phyloP scores from a whole-genome alignment of 805 yeast genomes.

The Kazachstania psychrophila region DNA sequence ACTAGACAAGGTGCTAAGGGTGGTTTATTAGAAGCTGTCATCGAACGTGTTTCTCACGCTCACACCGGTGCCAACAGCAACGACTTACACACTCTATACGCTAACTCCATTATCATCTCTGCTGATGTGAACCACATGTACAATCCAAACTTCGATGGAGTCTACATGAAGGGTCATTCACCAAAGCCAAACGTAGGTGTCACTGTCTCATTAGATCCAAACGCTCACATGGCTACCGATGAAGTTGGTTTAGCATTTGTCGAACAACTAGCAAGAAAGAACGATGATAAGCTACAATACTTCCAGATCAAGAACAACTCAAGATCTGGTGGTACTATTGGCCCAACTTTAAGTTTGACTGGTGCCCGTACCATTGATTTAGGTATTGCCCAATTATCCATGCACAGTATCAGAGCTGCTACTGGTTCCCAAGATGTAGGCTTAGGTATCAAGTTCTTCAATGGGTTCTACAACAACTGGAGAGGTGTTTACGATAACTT shows the following conservation, averaged over 20 bases:
- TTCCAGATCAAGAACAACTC: slow-evolving; percentile 83
- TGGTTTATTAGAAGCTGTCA: slow-evolving; percentile 56
- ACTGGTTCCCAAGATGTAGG: slow-evolving; percentile 72
- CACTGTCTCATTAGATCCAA: slow-evolving; percentile 62
- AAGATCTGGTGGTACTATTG: slow-evolving; percentile 84
- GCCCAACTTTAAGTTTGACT: slow-evolving; percentile 57
- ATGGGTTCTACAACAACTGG: slow-evolving; percentile 63
- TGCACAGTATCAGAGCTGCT: slow-evolving; percentile 82
- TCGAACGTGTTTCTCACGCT: slow-evolving; percentile 43
- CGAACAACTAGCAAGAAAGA: slow-evolving; percentile 57
- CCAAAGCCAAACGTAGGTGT: slow-evolving; percentile 75
- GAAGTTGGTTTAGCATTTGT: slow-evolving; percentile 59
- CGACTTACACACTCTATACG: slow-evolving; percentile 39
- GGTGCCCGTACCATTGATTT: slow-evolving; percentile 72
- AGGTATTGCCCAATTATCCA: slow-evolving; percentile 75
- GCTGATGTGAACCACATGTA: slow-evolving; percentile 79
- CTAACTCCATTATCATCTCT: slow-evolving; percentile 70
- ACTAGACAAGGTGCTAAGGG: slow-evolving; percentile 79
- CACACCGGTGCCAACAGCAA: slow-evolving; percentile 6
- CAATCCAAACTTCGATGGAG: slow-evolving; percentile 66
- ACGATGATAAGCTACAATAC: slow-evolving; percentile 61
- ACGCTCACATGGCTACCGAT: slow-evolving; percentile 80
- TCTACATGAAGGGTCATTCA: slow-evolving; percentile 67
- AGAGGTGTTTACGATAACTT: slow-evolving; percentile 45
- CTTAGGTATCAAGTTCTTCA: slow-evolving; percentile 61